Evolutionary conservation across 352 stramenopile species (phyloP), one percentile per base, ranked within the genome.

Genomic region (Globisporangium okanoganense): DNA sequence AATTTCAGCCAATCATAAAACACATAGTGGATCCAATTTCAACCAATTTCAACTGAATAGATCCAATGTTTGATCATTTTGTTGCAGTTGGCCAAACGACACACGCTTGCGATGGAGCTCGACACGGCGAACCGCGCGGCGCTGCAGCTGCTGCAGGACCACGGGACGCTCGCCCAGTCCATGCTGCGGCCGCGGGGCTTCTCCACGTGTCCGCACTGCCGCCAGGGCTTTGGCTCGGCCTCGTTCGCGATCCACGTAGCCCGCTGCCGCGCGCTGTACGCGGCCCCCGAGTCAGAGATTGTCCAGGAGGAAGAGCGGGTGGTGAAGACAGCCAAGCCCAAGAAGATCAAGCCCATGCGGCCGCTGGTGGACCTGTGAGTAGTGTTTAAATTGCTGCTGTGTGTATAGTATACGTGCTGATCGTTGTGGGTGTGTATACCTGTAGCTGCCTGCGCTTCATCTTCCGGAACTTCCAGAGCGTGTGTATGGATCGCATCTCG

Each of bases 391-490:
- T 22, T n/a, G n/a, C n/a, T n/a, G n/a, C n/a, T n/a, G 14, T 61
- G 18, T 36, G 35, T 43, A 49, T 33, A 8, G 36, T 52, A 6
- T 22, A 22, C 29, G 2, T 51, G 29, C 16, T 44, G 38, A 44
- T 18, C 24, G 8, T 10, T 18, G 36, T 49, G 35, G 8, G 3
- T 43, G 29, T 58, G 40, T 38, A 1, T 38, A 40, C 31, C 22
- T 53, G 40, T 36, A 91, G 82, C 57, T 91, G 82, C 45, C 69
- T 91, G 20, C 69, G 66, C 0, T 73, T 85, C 27, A 65, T 90
- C 49, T 85, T 78, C 16, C 86, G 77, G 48, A 83, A 92, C 60
- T 92, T 92, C 56, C 72, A 87, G 38, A 78, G 69, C 35, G 59
- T 87, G 25, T 92, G 70, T 48, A 82, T 90, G 66, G 78, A 92